A percentile compares a stretch with the other conserved stretches of the same genome.
phyloP scores from a whole-genome alignment of 331 rosid genomes.

The Telfairia occidentalis region DNA sequence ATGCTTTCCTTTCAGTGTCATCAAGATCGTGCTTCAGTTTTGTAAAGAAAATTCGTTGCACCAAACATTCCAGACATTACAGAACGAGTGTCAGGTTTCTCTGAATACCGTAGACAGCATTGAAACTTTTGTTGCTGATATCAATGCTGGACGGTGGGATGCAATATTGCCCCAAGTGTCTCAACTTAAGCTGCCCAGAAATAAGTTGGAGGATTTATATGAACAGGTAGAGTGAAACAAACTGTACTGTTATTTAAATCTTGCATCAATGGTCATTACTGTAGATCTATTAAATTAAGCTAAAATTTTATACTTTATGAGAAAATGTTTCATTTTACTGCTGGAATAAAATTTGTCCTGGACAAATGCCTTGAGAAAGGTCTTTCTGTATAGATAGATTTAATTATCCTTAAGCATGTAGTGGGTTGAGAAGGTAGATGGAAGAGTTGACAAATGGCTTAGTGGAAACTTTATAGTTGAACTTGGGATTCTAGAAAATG shows the following conservation, averaged over 20 bases:
- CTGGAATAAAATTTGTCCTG: not conserved
- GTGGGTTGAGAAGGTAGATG: not conserved
- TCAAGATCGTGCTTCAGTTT: constrained; percentile 95
- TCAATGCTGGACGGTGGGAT: constrained; percentile 96
- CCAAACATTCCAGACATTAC: constrained; percentile 81
- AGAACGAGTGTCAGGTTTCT: constrained; percentile 95
- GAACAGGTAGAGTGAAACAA: constrained; percentile 53
- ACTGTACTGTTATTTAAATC: not conserved
- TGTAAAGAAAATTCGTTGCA: constrained; percentile 94
- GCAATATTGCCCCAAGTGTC: constrained; percentile 89
- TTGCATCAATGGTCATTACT: not conserved
- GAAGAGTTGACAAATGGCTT: not conserved
- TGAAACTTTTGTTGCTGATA: constrained; percentile 84
- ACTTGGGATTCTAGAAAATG: not conserved
- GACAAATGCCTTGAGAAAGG: not conserved
- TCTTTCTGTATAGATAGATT: not conserved
- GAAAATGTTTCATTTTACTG: not conserved
- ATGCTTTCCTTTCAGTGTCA: constrained; percentile 44
- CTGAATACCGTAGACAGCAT: constrained; percentile 91
- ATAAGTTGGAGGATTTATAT: constrained; percentile 89
- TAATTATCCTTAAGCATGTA: not conserved
- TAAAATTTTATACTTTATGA: not conserved
- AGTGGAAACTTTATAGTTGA: not conserved
- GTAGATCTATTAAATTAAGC: not conserved
- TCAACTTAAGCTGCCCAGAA: constrained; percentile 92